Conservation (phyloP, 129 eudicot species). For the Helichrysum umbraculigerum region DNA sequence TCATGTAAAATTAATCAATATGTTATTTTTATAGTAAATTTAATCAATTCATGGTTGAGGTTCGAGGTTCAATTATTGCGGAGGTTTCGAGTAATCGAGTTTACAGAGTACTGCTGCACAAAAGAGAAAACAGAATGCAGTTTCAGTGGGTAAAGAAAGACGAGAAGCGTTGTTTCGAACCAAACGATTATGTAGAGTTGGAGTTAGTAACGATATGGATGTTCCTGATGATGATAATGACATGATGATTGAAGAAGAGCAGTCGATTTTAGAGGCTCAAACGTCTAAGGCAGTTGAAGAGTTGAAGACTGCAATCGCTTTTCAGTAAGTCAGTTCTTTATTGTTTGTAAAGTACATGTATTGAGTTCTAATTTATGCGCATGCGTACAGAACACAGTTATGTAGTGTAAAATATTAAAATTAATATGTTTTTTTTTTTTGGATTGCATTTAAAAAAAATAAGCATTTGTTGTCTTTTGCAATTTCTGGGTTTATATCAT, state of each 20-base stretch:
- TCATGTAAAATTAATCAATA: too few species aligned
- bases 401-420: background rate
- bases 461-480: background rate
- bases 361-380: too few species aligned
- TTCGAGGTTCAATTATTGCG: too few species aligned
- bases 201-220: slow-evolving; percentile 56
- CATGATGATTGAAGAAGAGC: slow-evolving; percentile 84
- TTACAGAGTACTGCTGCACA: slow-evolving; percentile 57
- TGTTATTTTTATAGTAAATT: too few species aligned
- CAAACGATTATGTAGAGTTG: slow-evolving; percentile 81
- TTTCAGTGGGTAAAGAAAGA: slow-evolving; percentile 79
- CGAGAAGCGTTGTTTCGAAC: slow-evolving; percentile 83
- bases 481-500: background rate
- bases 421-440: too few species aligned
- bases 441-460: too few species aligned
- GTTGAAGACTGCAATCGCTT: slow-evolving; percentile 57
- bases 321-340: slow-evolving; percentile 52
- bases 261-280: slow-evolving; percentile 74
- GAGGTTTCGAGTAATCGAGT: too few species aligned
- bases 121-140: slow-evolving; percentile 80
- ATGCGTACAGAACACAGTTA: too few species aligned
- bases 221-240: slow-evolving; percentile 55
- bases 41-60: too few species aligned
- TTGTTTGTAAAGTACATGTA: background rate
- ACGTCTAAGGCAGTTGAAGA: slow-evolving; percentile 76